Evolutionary conservation across 768 basidiomycete species (phyloP).

Genomic region (Boletus patriciae): DNA sequence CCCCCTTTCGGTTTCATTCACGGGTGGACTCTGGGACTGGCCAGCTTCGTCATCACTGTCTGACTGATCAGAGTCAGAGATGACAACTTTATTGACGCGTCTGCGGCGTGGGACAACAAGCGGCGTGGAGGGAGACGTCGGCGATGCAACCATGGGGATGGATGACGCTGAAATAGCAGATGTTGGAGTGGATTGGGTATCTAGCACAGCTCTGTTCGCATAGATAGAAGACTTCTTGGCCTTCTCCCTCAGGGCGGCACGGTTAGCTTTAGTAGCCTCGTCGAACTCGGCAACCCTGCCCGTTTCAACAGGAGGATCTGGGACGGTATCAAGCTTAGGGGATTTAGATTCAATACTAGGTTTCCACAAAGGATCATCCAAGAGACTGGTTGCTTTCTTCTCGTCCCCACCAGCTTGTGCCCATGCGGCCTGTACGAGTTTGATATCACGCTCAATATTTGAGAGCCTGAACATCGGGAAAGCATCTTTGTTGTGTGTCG

Average conservation of each 20-base stretch:
- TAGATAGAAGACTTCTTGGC: slow-evolving; percentile 84
- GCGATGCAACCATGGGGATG: slow-evolving; percentile 36
- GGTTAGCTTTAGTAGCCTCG: slow-evolving; percentile 66
- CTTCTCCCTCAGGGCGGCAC: slow-evolving; percentile 67
- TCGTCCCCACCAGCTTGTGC: slow-evolving; percentile 57
- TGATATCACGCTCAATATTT: slow-evolving; percentile 45
- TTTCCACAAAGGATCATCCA: slow-evolving; percentile 59
- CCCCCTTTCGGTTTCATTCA: slow-evolving; percentile 44
- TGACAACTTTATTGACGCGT: slow-evolving; percentile 57
- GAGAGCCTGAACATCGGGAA: slow-evolving; percentile 64
- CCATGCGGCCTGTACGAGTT: slow-evolving; percentile 66
- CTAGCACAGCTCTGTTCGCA: slow-evolving; percentile 58
- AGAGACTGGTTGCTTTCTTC: slow-evolving; percentile 55
- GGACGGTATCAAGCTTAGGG: slow-evolving; percentile 2
- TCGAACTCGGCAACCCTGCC: slow-evolving; percentile 74
- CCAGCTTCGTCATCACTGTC: slow-evolving; percentile 48
- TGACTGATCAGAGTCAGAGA: slow-evolving; percentile 60
- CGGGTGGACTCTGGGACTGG: slow-evolving; percentile 33
- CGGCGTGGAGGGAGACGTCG: slow-evolving; percentile 44
- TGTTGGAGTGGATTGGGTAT: slow-evolving; percentile 43
- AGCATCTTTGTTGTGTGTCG: slow-evolving; percentile 19
- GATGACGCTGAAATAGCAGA: slow-evolving; percentile 25
- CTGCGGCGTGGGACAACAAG: slow-evolving; percentile 46
- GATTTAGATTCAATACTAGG: slow-evolving; percentile 28
- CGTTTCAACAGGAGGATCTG: slow-evolving; percentile 34